These are phyloP conservation scores for Claviceps humidiphila DNA, from an alignment of 2,329 filamentous ascomycete genomes.

Conservation along the genomic window DNA sequence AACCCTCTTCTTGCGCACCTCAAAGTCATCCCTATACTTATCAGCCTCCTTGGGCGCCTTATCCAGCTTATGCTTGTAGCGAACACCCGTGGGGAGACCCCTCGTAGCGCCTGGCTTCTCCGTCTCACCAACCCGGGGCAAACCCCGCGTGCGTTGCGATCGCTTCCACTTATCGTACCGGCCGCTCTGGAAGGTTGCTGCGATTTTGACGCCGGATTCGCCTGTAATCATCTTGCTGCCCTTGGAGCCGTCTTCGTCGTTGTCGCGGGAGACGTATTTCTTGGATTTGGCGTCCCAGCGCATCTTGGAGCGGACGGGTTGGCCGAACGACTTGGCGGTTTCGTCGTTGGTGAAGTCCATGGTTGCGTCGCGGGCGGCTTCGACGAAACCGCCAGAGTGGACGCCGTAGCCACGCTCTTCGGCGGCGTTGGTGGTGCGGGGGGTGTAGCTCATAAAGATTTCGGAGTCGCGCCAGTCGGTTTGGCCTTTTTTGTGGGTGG, in stretches of 20 bases:
- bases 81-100: constrained; percentile 22
- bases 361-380: constrained; percentile 71
- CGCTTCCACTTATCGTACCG: constrained; percentile 89
- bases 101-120: constrained; percentile 37
- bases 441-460: constrained; percentile 93
- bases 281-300: constrained; percentile 95
- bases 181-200: constrained; percentile 82
- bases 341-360: constrained; percentile 95
- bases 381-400: constrained; percentile 74
- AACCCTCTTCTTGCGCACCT: constrained; percentile 80
- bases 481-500: constrained; percentile 36
- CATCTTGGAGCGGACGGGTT: constrained; percentile 61
- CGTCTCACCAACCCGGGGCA: constrained; percentile 72
- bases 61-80: constrained; percentile 78
- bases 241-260: constrained; percentile 87
- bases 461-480: constrained; percentile 70
- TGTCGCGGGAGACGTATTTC: constrained; percentile 83
- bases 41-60: constrained; percentile 88
- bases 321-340: constrained; percentile 62
- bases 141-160: constrained; percentile 62
- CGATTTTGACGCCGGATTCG: constrained; percentile 91
- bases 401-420: constrained; percentile 93
- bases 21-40: constrained; percentile 81
- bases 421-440: constrained; percentile 63
- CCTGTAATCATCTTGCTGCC: constrained; percentile 62